Base-by-base conservation (phyloP, 306 rosid species). In the Prunus fruticosa region DNA sequence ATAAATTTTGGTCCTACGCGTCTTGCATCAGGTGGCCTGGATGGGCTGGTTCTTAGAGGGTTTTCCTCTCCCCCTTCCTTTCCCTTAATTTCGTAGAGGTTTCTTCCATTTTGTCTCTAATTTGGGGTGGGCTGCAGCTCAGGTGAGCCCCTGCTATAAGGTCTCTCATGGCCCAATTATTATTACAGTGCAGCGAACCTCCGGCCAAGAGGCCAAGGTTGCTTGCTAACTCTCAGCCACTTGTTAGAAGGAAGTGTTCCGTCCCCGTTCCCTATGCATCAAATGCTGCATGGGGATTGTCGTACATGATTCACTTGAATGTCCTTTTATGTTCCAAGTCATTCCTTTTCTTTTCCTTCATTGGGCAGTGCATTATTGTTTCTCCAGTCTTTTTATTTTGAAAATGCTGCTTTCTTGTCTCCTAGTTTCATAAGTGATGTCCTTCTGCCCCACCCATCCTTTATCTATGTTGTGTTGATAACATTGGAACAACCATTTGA, bases 401-500 rank as follows among this genome's bases (percentile, higher is more conserved):
- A 5, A 56, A 56, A 1, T 41, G 22, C 23, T 72, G 65, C 75
- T 54, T 34, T 20, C 5, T 14, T 9, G 30, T 28, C 30, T 7
- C 45, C 20, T 63, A 63, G 67, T 63, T 3, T 32, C 65, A 13
- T 61, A 61, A 13, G 27, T 12, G 65, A 27, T 10, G 28, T 7
- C 63, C 19, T 51, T 15, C 52, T 30, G 16, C 50, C 52, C 3
- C 50, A 53, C 28, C 64, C n/a, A 1, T n/a, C 20, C 13, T 18
- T 8, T 52, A 8, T 71, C 51, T 64, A 47, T 46, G 19, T 45
- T 27, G 69, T 51, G 14, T 27, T 51, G 61, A 23, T 71, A 12
- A 32, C 52, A 64, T 13, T 30, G 8, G 51, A 45, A 43, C 12
- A 23, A 38, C 30, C 45, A 38, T 74, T 79, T 79, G 77, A 85